Percentiles rank a stretch among this genome's conserved stretches.
phyloP scores from a whole-genome alignment of 2,329 filamentous ascomycete genomes.

The Pseudocercospora eumusae region DNA sequence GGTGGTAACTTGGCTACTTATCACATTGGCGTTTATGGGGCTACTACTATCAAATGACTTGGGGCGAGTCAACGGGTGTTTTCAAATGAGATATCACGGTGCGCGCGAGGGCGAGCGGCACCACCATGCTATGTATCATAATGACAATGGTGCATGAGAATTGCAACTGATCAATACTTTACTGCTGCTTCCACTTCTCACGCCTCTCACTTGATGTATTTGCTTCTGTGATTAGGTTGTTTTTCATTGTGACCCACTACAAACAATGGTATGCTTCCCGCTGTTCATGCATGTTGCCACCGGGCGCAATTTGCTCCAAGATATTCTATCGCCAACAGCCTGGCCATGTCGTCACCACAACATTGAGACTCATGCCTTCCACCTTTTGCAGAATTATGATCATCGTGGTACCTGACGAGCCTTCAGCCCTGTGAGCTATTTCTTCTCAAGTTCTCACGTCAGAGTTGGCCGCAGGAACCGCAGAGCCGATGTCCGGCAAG shows the following conservation, averaged over 20 bases:
- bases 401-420: background rate
- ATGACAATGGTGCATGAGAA: slow-evolving; percentile 41
- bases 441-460: too few species aligned
- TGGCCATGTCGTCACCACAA: background rate
- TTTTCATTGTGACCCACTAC: background rate
- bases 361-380: background rate
- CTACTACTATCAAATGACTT: slow-evolving; percentile 25
- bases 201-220: background rate
- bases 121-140: slow-evolving; percentile 42
- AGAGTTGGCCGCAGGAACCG: background rate
- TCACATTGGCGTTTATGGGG: slow-evolving; percentile 28
- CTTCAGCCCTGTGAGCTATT: background rate
- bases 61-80: slow-evolving; percentile 33
- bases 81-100: slow-evolving; percentile 40
- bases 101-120: slow-evolving; percentile 29
- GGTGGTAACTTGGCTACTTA: slow-evolving; percentile 29
- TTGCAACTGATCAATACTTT: slow-evolving; percentile 27
- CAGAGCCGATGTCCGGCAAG: background rate
- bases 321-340: background rate
- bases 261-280: too few species aligned
- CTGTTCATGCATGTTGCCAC: background rate
- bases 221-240: background rate
- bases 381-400: background rate
- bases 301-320: slow-evolving; percentile 21
- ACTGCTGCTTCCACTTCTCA: slow-evolving; percentile 1